These are phyloP conservation scores for Wickerhamiella lipophila DNA, from an alignment of 805 yeast species.

Conservation along the genomic window DNA sequence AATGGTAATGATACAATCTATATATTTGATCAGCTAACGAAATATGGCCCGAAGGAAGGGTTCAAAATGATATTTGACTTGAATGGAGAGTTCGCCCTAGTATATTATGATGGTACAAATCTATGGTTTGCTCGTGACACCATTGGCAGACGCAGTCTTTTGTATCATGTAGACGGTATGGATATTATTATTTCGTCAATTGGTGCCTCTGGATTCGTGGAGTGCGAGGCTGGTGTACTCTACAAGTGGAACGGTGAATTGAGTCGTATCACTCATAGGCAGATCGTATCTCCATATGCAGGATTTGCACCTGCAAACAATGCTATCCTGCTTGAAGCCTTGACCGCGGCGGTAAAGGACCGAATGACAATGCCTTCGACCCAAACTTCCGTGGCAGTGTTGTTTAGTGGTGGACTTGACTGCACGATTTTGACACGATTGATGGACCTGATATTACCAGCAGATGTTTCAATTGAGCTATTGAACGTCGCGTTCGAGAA, in stretches of 20 bases:
- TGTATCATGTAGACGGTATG: conserved; percentile 30
- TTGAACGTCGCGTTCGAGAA: conserved; percentile 88
- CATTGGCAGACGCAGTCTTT: conserved; percentile 68
- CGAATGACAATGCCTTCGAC: conserved; percentile 14
- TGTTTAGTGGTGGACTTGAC: conserved; percentile 93
- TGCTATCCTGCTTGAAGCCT: not conserved
- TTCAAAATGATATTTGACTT: not conserved
- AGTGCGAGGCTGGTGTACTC: conserved; percentile 20
- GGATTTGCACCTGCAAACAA: not conserved
- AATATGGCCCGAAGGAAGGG: conserved; percentile 27
- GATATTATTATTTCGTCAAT: conserved; percentile 18
- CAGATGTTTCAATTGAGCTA: conserved; percentile 43
- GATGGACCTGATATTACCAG: conserved; percentile 23
- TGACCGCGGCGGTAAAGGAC: conserved; percentile 15
- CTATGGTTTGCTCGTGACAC: conserved; percentile 75
- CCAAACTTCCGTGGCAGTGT: conserved; percentile 36
- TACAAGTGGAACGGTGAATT: conserved; percentile 11
- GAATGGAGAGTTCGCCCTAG: conserved; percentile 70
- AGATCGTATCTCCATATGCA: not conserved
- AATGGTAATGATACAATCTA: conserved; percentile 51
- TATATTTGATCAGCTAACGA: conserved; percentile 32
- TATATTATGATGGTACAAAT: conserved; percentile 31
- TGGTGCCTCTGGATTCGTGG: conserved; percentile 14
- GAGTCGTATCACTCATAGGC: too few species aligned
- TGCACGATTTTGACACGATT: conserved; percentile 64